Conservation (phyloP, 768 basidiomycete species). For the Leccinum imitatum region DNA sequence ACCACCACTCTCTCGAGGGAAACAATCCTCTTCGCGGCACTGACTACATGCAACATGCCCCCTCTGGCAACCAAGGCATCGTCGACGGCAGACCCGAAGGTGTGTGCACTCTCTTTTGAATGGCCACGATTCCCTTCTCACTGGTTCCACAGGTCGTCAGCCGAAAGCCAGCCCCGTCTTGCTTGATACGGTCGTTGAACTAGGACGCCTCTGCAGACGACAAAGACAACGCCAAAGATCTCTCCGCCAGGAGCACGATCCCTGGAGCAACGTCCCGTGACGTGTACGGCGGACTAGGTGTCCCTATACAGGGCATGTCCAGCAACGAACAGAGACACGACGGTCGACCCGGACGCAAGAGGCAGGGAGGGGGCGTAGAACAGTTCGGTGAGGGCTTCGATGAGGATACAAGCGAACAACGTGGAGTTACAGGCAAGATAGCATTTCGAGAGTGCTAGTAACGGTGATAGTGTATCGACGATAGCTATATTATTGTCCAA, state of each 20-base stretch:
- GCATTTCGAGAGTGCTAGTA: constrained; percentile 3
- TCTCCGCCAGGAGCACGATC: constrained; percentile 21
- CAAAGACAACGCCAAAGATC: constrained; percentile 6
- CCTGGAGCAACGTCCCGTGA: constrained; percentile 36
- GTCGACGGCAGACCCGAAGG: constrained; percentile 23
- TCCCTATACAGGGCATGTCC: constrained; percentile 34
- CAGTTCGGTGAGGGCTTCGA: constrained; percentile 8
- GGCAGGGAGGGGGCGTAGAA: constrained; percentile 18
- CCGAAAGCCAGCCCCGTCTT: constrained; percentile 18
- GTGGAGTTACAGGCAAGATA: constrained; percentile 7
- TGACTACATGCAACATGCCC: constrained; percentile 17
- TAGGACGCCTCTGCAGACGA: constrained; percentile 28
- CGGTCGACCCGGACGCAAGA: constrained; percentile 33
- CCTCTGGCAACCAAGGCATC: constrained; percentile 18
- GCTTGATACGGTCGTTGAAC: constrained; percentile 35
- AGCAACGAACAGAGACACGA: constrained; percentile 37
- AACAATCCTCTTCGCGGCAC: constrained; percentile 16
- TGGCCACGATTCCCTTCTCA: neutral
- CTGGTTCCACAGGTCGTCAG: constrained; percentile 12
- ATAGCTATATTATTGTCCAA: neutral
- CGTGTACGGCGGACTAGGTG: constrained; percentile 31
- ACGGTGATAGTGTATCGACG: neutral
- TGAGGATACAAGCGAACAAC: constrained; percentile 7
- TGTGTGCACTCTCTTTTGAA: neutral
- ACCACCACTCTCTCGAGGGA: constrained; percentile 22